Evolutionary conservation across 108 stramenopile species (phyloP), one percentile per base, ranked within the genome.

Genomic region (Nitzschia palea): DNA sequence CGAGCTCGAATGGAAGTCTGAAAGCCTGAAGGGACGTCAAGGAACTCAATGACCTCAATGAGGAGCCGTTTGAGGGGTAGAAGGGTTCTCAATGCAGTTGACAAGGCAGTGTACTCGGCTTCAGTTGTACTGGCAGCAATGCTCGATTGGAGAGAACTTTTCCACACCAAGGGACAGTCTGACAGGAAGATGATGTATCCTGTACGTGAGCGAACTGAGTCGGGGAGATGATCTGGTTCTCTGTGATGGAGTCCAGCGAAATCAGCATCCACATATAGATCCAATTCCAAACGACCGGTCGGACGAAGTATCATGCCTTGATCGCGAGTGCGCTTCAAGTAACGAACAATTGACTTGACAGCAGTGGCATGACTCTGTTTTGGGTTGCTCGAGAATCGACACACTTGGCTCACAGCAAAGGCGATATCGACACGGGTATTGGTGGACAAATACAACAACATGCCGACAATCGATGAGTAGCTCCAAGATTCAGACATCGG

Each of bases 181-280:
- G 44, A 32, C 0, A 72, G 43, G 1, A 2, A 22, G 36, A 85
- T 77, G 30, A 85, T 48, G 53, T 70, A 82, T 27, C 84, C 80
- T 43, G 79, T 80, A 1, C 80, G 55, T 29, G 80, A 82, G 18
- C 56, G 50, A 6, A 67, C 84, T 42, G 62, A 73, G 6, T 28
- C 44, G 3, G 78, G 67, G 52, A 55, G 35, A 18, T 44, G 18
- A 0, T 64, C 25, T 28, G 52, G 20, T 33, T 86, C 85, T 9
- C 59, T 32, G 4, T 60, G 45, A 28, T 44, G 73, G 3, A 82
- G 43, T 6, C 78, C 74, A 51, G 65, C 44, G 58, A 80, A 83
- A 44, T 86, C 81, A 25, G 81, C 78, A 68, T 82, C 78, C n/a
- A 71, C 73, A 53, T 67, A 86, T 5, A 48, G 60, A 27, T 82